Conservation (phyloP, 345 rosid genomes). For the Citrus medica region DNA sequence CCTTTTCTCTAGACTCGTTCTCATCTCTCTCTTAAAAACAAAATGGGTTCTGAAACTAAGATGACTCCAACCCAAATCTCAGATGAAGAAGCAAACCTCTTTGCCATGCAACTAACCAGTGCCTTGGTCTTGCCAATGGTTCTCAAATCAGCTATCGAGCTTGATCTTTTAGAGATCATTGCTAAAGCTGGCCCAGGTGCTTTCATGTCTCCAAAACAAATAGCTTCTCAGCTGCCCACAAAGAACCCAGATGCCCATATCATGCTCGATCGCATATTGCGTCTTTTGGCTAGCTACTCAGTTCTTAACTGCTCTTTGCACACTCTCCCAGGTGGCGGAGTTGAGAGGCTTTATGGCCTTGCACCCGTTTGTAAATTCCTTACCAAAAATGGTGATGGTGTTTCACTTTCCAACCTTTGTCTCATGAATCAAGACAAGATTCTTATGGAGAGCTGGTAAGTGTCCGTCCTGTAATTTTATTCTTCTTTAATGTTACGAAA, state of each 20-base stretch:
- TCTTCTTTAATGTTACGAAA: neutral
- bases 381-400: neutral
- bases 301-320: neutral
- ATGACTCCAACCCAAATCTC: too few relatives aligned
- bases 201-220: neutral
- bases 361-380: neutral
- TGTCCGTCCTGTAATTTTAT: too few relatives aligned
- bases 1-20: too few relatives aligned
- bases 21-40: too few relatives aligned
- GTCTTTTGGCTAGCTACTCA: neutral
- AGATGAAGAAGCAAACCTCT: too few relatives aligned
- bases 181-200: constrained; percentile 1
- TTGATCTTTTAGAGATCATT: constrained; percentile 19
- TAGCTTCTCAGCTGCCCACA: neutral
- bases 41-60: too few relatives aligned
- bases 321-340: neutral
- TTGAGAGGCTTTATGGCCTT: neutral
- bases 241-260: neutral
- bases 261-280: neutral
- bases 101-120: neutral
- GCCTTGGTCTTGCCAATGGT: constrained; percentile 12
- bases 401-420: neutral
- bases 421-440: neutral
- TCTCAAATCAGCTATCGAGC: constrained; percentile 24
- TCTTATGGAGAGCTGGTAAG: neutral